Evolutionary conservation across 768 basidiomycete genomes (phyloP), one percentile per base, ranked within the genome.

Genomic region (Lactarius hatsudake): DNA sequence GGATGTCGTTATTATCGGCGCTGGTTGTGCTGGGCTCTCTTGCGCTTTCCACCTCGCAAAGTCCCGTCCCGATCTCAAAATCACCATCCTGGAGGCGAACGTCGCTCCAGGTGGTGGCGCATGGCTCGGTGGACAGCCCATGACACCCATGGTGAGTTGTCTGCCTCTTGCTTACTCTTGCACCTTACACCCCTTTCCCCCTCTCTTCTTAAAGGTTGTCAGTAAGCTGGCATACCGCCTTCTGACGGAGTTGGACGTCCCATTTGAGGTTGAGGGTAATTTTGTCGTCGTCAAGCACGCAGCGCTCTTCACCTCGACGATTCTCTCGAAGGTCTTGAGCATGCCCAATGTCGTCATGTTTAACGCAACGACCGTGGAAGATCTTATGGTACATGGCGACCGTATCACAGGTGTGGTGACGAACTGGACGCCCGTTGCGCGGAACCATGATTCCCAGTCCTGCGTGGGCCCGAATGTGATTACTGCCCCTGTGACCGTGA

Each of bases 281-380:
- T 91, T 87, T 73, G 89, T 91, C 68, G 86, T 93, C 68, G 90
- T 93, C 71, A 90, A 90, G 74, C 90, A 92, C 71, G 89, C 90
- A 1, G 90, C 90, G 0, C 79, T 92, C 67, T 92, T 92, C 81
- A 93, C 90, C 2, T 86, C 89, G 17, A 91, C 90, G 1, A 76
- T 91, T 56, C 79, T 93, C 43, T 87, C 88, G 64, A 84, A 84
- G 57, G 88, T 90, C 63, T 84, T 91, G 66, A 81, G 86, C 15
- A 78, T 87, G 71, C 86, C 87, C 18, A 91, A 91, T 71, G 87
- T 91, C 59, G 84, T 87, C 38, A 76, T 90, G 76, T 84, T 91
- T 81, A 91, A 91, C 77, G 88, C 88, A 30, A 92, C 90, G 3
- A 86, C 89, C 8, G 88, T 89, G n/a, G 90, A 92, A 75, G 91